These are phyloP conservation scores for Fusarium burgessii DNA, from an alignment of 2,329 filamentous ascomycete genomes.

Conservation along the genomic window DNA sequence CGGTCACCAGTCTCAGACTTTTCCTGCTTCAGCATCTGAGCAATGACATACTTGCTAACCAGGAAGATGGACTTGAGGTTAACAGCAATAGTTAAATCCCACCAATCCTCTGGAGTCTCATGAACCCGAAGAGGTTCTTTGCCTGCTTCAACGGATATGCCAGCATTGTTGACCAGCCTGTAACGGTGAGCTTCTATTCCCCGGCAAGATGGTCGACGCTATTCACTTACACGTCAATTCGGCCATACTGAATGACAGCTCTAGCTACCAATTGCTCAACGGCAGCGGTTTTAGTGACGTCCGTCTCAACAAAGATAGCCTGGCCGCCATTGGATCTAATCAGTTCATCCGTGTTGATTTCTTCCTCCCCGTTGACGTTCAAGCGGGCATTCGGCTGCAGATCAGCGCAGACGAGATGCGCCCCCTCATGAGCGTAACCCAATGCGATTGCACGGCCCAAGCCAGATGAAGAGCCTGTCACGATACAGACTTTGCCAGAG, in stretches of 20 bases:
- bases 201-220: conserved; percentile 18
- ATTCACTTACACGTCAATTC: conserved; percentile 44
- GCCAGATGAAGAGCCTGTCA: conserved; percentile 61
- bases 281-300: conserved; percentile 55
- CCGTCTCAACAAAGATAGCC: conserved; percentile 57
- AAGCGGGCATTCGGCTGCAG: conserved; percentile 46
- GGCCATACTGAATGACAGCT: conserved; percentile 34
- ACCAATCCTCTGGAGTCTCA: conserved; percentile 58
- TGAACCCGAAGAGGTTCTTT: conserved; percentile 58
- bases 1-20: conserved; percentile 53
- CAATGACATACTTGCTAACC: conserved; percentile 58
- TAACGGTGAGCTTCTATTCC: accelerated
- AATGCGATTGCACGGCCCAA: conserved; percentile 60
- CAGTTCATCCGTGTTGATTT: conserved; percentile 49
- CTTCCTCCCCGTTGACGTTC: conserved; percentile 44
- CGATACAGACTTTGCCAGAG: conserved; percentile 52
- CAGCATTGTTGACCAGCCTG: conserved; percentile 58
- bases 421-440: conserved; percentile 57
- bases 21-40: conserved; percentile 63
- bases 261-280: conserved; percentile 53
- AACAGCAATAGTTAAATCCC: conserved; percentile 56
- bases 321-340: conserved; percentile 51
- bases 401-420: conserved; percentile 58
- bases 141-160: conserved; percentile 52
- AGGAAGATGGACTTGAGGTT: conserved; percentile 56